Conservation (phyloP, 805 yeast species). For the Yarrowia sp. region DNA sequence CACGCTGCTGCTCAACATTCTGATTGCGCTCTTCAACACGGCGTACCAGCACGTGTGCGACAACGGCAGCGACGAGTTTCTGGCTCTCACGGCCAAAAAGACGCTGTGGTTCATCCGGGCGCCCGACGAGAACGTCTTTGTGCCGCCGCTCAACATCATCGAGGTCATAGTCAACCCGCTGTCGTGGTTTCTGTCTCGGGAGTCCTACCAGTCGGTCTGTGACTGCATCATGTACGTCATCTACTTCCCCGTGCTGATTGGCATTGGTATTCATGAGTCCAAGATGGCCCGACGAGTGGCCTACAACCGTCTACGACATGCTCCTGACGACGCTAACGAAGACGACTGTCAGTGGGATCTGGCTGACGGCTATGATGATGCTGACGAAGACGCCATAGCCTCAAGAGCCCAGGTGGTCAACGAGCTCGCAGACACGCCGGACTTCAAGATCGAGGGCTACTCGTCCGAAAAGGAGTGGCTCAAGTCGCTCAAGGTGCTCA, state of each 20-base stretch:
- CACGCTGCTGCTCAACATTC: constrained; percentile 78
- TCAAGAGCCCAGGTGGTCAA: constrained; percentile 57
- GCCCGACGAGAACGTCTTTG: constrained; percentile 83
- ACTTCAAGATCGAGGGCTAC: constrained; percentile 72
- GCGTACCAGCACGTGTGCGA: constrained; percentile 83
- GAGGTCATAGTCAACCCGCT: constrained; percentile 62
- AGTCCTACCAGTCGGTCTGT: constrained; percentile 55
- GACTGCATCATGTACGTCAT: constrained; percentile 66
- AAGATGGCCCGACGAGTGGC: constrained; percentile 70
- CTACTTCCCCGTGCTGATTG: constrained; percentile 70
- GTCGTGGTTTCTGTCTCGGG: constrained; percentile 50
- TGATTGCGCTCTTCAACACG: constrained; percentile 83
- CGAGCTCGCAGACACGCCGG: constrained; percentile 60
- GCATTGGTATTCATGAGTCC: constrained; percentile 70
- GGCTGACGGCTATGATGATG: constrained; percentile 68
- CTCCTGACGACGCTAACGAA: constrained; percentile 82
- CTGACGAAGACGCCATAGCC: constrained; percentile 43
- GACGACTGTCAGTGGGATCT: constrained; percentile 81
- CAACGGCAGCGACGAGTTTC: constrained; percentile 82
- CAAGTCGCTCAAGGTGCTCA: constrained; percentile 56
- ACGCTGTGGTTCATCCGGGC: constrained; percentile 85
- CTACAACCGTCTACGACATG: constrained; percentile 68
- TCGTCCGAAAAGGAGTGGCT: constrained; percentile 60
- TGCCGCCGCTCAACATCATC: constrained; percentile 82
- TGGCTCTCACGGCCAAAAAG: constrained; percentile 84